phyloP scores from a whole-genome alignment of 2,329 filamentous ascomycete genomes.

The Orbilia blumenaviensis region DNA sequence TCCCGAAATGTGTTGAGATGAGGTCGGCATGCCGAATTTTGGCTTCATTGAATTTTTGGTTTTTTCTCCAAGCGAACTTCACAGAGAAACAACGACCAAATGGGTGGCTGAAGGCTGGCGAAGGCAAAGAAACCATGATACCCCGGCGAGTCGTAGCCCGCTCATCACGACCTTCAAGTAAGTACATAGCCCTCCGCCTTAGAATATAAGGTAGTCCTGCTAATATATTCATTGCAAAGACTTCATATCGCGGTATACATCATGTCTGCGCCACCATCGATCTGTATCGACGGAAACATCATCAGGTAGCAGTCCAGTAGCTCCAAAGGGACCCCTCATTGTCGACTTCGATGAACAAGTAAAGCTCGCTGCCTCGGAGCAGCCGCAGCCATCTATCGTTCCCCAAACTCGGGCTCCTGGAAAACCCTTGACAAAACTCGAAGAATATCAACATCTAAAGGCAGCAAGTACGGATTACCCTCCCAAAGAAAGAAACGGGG shows the following conservation, averaged over 20 bases:
- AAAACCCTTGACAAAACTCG: conserved; percentile 20
- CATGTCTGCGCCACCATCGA: conserved; percentile 9
- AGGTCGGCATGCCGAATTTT: conserved; percentile 22
- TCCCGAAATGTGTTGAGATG: conserved; percentile 31
- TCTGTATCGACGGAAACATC: conserved; percentile 11
- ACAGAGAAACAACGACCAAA: conserved; percentile 26
- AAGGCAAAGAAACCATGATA: conserved; percentile 45
- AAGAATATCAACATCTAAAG: conserved; percentile 28
- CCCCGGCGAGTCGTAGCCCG: conserved; percentile 36
- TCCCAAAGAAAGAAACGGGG: background rate
- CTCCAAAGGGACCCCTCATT: conserved; percentile 32
- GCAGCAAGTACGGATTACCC: conserved; percentile 29
- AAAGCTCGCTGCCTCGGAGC: conserved; percentile 2
- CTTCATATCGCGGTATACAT: conserved; percentile 7
- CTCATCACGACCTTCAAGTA: conserved; percentile 27
- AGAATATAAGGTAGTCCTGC: background rate
- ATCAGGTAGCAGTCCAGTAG: background rate
- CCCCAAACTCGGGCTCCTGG: background rate
- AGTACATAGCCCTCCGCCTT: background rate
- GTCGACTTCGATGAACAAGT: conserved; percentile 41
- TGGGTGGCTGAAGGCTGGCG: conserved; percentile 19
- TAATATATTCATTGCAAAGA: background rate
- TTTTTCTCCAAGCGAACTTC: conserved; percentile 10
- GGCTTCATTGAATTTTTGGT: conserved; percentile 7
- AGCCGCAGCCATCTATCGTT: background rate